These are phyloP conservation scores for Allodekkera sacchari DNA, from an alignment of 805 yeast genomes.

Conservation along the genomic window DNA sequence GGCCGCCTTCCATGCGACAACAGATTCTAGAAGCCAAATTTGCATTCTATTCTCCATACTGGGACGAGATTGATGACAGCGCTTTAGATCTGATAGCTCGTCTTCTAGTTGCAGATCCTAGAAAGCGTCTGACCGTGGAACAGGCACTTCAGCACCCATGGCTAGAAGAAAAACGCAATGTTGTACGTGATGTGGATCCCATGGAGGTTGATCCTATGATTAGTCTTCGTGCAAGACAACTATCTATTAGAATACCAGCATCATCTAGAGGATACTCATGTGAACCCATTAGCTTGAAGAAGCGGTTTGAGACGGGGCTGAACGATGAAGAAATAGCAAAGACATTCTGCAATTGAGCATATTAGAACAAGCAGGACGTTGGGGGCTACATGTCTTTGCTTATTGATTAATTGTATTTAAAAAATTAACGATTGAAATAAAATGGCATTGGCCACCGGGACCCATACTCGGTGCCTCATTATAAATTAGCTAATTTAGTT, in stretches of 20 bases:
- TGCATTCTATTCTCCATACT: slow-evolving; percentile 73
- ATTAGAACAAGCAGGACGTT: background rate
- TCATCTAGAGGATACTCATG: slow-evolving; percentile 16
- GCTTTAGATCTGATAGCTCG: slow-evolving; percentile 60
- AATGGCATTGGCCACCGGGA: too few relatives aligned
- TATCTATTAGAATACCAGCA: slow-evolving; percentile 18
- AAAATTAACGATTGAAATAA: too few relatives aligned
- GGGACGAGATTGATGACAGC: slow-evolving; percentile 63
- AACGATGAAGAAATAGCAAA: slow-evolving; percentile 17
- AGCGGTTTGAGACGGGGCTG: slow-evolving; percentile 16
- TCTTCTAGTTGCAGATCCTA: slow-evolving; percentile 46
- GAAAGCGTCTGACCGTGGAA: slow-evolving; percentile 32
- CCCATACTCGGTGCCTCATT: too few relatives aligned
- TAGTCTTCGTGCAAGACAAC: slow-evolving; percentile 8
- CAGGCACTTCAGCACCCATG: slow-evolving; percentile 36
- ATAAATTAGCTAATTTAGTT: background rate
- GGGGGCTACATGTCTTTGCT: too few relatives aligned
- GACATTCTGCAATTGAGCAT: slow-evolving; percentile 7
- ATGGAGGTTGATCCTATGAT: slow-evolving; percentile 1
- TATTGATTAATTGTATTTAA: too few relatives aligned
- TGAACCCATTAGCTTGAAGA: slow-evolving; percentile 20
- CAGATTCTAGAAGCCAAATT: slow-evolving; percentile 60
- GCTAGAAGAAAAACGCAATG: slow-evolving; percentile 21
- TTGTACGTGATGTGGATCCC: slow-evolving; percentile 3
- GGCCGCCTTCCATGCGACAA: slow-evolving; percentile 71